Evolutionary conservation across 352 stramenopile genomes (phyloP).

Genomic region (Phytophthora fragariae): DNA sequence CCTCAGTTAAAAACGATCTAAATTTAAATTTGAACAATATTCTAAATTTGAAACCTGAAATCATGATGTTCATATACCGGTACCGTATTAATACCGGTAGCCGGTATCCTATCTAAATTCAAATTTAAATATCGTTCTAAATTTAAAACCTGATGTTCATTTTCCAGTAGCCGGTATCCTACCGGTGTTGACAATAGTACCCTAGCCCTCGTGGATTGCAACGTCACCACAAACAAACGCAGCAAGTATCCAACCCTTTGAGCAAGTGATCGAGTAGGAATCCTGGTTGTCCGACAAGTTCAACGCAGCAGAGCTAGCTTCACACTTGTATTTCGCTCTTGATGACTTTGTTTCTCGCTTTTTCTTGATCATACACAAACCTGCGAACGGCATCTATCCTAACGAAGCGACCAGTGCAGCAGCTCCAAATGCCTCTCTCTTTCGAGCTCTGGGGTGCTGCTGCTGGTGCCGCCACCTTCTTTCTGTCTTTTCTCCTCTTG

Average conservation of each 20-base stretch:
- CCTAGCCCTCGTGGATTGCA: neutral
- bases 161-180: neutral
- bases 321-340: slow-evolving; percentile 26
- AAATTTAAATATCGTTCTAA: neutral
- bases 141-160: neutral
- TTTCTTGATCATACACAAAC: slow-evolving; percentile 43
- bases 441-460: slow-evolving; percentile 16
- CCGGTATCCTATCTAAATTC: neutral
- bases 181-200: neutral
- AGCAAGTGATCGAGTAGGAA: neutral
- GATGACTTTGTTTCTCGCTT: slow-evolving; percentile 35
- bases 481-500: slow-evolving; percentile 25
- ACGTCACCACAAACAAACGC: neutral
- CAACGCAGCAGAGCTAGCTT: slow-evolving; percentile 10
- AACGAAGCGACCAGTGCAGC: slow-evolving; percentile 40
- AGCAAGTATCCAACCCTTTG: neutral
- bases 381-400: slow-evolving; percentile 46
- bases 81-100: too few species aligned
- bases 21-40: neutral
- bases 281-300: neutral
- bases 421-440: slow-evolving; percentile 28
- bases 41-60: neutral
- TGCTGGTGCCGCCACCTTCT: slow-evolving; percentile 33
- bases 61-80: neutral
- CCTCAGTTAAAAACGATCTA: too few species aligned